Evolutionary conservation across 345 rosid genomes (phyloP), one percentile per base, ranked within the genome.

Genomic region (Sisymbrium altissimum): DNA sequence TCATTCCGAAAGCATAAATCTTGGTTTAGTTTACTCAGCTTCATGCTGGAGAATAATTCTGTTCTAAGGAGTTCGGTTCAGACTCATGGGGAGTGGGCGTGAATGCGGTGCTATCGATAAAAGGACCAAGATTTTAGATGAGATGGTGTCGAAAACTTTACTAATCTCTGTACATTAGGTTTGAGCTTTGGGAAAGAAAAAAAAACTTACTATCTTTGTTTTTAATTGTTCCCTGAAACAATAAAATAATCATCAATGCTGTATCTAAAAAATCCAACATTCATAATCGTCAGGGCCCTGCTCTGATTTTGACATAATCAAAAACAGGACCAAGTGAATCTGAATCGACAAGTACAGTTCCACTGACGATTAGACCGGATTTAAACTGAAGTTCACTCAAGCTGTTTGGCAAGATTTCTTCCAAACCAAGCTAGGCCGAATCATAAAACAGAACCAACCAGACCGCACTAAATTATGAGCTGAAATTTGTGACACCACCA

Each of bases 131-230:
- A 15, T 46, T 54, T 18, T 70, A 63, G 60, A 41, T 49, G 63
- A 71, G 81, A 78, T 78, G 69, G 48, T 78, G 81, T 58, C 72
- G 73, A 66, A 71, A 58, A 53, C 77, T 66, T 27, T 49, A 49
- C 49, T 65, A 54, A 59, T 57, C 52, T 53, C 41, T 72, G 81
- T 78, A 78, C 73, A 71, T 71, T 66, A 72, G 68, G 43, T 32
- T 70, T 71, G 68, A 59, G 49, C 27, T 65, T 71, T 65, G 67
- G 56, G 23, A 36, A 29, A n/a, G 13, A 56, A 15, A 33, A 14
- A 7, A 62, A 32, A 43, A 44, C 64, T 39, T 63, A 9, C 52
- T 17, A 27, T 50, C 66, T 58, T 18, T 59, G 63, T 41, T 78
- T 71, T 25, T 25, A 13, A 40, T 52, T 65, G 72, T 71, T 17